phyloP scores from a whole-genome alignment of 2,329 filamentous ascomycete species.

The Acrodontium crateriforme region DNA sequence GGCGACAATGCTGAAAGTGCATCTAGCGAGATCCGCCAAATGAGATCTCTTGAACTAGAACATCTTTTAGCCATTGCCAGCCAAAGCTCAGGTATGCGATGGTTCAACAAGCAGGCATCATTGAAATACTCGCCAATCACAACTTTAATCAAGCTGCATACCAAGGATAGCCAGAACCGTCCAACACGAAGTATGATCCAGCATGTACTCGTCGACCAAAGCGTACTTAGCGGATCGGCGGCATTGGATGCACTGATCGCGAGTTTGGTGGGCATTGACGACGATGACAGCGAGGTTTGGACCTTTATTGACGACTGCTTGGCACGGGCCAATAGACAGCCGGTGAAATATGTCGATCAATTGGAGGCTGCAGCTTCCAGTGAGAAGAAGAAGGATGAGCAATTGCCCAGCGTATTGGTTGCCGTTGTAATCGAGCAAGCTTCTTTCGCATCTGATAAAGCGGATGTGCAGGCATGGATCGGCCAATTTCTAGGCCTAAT shows the following conservation, averaged over 20 bases:
- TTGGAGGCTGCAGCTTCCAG: constrained; percentile 36
- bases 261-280: constrained; percentile 20
- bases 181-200: constrained; percentile 14
- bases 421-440: constrained; percentile 66
- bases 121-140: constrained; percentile 56
- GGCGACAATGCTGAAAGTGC: constrained; percentile 33
- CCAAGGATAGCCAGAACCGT: constrained; percentile 28
- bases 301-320: constrained; percentile 73
- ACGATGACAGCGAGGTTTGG: constrained; percentile 35
- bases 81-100: constrained; percentile 71
- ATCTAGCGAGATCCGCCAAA: constrained; percentile 17
- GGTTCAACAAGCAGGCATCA: constrained; percentile 63
- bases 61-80: constrained; percentile 69
- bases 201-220: constrained; percentile 48
- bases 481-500: constrained; percentile 10
- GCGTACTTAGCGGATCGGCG: constrained; percentile 42
- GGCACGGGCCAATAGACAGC: constrained; percentile 57
- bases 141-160: constrained; percentile 50
- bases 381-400: constrained; percentile 12
- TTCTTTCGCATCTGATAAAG: constrained; percentile 37
- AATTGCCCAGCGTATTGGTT: constrained; percentile 47
- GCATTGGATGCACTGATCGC: constrained; percentile 34
- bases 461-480: constrained; percentile 9
- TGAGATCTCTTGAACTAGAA: constrained; percentile 61
- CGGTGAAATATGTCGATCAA: constrained; percentile 71